Conservation (phyloP, 106 monocot species). For the Platanthera guangdongensis region DNA sequence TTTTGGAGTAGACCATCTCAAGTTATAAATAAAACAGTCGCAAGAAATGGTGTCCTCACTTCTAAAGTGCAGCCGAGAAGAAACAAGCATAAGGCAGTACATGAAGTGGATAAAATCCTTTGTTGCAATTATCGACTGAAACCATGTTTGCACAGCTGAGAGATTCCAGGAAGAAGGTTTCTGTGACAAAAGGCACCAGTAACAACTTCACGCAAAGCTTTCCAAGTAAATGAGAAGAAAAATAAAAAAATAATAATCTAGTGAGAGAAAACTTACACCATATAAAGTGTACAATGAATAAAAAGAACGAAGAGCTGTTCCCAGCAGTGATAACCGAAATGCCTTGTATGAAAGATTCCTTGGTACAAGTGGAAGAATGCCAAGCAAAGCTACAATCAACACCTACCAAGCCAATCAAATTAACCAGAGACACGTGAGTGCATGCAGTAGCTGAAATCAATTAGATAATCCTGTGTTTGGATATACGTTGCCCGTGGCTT, state of each 20-base stretch:
- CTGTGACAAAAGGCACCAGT: constrained; percentile 27
- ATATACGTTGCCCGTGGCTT: not conserved
- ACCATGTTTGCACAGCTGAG: constrained; percentile 46
- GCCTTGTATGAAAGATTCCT: constrained; percentile 48
- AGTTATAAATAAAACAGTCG: not conserved
- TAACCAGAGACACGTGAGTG: not conserved
- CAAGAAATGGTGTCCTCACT: constrained; percentile 27
- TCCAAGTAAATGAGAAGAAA: not conserved
- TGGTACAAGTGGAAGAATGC: constrained; percentile 53
- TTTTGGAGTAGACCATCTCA: not conserved
- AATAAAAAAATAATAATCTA: not conserved
- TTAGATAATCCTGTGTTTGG: not conserved
- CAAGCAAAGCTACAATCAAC: constrained; percentile 42
- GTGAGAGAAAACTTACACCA: constrained; percentile 27
- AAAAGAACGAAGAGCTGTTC: constrained; percentile 48
- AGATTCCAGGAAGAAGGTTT: constrained; percentile 75
- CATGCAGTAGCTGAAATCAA: not conserved
- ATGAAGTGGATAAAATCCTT: constrained; percentile 76
- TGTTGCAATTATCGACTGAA: constrained; percentile 49
- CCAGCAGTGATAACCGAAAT: constrained; percentile 60
- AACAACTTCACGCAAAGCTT: not conserved
- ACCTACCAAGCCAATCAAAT: constrained; percentile 29
- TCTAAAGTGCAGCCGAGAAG: constrained; percentile 66
- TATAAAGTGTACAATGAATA: constrained; percentile 56
- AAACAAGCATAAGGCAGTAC: constrained; percentile 65